Base-by-base conservation (phyloP, 2,329 filamentous ascomycete species). In the Penicillium verrucosum region DNA sequence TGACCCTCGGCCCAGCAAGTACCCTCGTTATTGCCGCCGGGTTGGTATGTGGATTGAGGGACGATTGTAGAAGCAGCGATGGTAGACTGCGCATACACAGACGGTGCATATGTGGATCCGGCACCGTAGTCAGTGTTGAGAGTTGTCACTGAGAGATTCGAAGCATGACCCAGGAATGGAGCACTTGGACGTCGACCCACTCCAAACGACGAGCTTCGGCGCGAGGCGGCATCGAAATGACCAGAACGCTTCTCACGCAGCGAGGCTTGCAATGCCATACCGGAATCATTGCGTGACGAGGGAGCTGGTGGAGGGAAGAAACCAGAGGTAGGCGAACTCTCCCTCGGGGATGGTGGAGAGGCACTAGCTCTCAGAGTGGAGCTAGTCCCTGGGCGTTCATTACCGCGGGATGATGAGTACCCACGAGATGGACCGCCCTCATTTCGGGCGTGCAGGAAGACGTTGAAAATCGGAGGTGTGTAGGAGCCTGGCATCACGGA, bases 231-330 rank as follows among this genome's bases (percentile, higher is more conserved):
- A 67, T 94, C 89, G 65, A 97, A 96, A 71, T 97, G 91, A 1
- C 90, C 92, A 3, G 94, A 97, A 50, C 93, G 85, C 78, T 97
- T 99, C 76, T 97, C 94, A 32, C 92, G 86, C 56, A 99, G 79
- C 5, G 90, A 96, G 18, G 89, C 86, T 60, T 92, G 88, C 54
- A 96, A 79, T 36, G 90, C 89, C 73, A 94, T 95, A 1, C 91
- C 93, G 5, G 93, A 97, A 70, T 99, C 94, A 68, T 89, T 95
- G 16, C 92, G 84, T 6, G 92, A 96, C n/a, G 89, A 84, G 0
- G 90, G 88, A 3, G 90, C 93, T 3, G 83, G 83, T 4, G 89
- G 88, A 74, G 90, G 89, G 70, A 96, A 96, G 64, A 84, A 85
- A 34, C 83, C 83, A 2, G 90, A 96, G 1, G 89, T 81, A 3